Evolutionary conservation across 768 basidiomycete species (phyloP), one percentile per base, ranked within the genome.

Genomic region (Leucogyrophana mollusca): DNA sequence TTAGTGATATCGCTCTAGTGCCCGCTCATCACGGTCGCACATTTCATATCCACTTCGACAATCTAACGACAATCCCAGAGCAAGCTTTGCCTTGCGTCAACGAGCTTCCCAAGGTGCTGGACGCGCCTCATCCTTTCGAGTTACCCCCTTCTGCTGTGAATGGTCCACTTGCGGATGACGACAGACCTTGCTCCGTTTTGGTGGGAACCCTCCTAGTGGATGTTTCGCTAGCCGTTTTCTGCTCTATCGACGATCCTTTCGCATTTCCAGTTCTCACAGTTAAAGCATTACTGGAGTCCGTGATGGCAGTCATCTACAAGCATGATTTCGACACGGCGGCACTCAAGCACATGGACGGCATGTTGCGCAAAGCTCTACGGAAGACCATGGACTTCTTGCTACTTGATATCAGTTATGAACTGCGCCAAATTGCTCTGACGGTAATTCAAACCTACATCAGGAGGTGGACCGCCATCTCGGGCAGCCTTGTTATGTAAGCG

Each of bases 291-390:
- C 64, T 90, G 35, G 85, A 89, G 65, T 68, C 76, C 1, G 55
- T 88, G 18, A 73, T 84, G 46, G 77, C 87, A 34, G 70, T 83
- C 49, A 73, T 87, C 17, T 81, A 83, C 65, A 90, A 90, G 66
- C 83, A 87, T 49, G 82, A 90, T 56, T 78, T 90, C 47, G 80
- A 81, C 37, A 75, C 73, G 41, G 62, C 55, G 16, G 62, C 74
- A 11, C 67, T 90, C 44, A 70, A 63, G 40, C 78, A 80, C 54
- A 71, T 87, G 22, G 79, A 82, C 38, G 70, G 67, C 23, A 52
- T 65, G 11, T 65, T 88, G 2, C 74, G 80, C 30, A 71, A 64
- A 40, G 81, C 85, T 0, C 69, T 85, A 11, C 58, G 71, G 23
- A 71, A 74, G 17, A 68, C 75, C 2, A 62, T 83, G 41, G 80